phyloP scores from a whole-genome alignment of 2,329 filamentous ascomycete genomes.

The Trichoderma hamatum region DNA sequence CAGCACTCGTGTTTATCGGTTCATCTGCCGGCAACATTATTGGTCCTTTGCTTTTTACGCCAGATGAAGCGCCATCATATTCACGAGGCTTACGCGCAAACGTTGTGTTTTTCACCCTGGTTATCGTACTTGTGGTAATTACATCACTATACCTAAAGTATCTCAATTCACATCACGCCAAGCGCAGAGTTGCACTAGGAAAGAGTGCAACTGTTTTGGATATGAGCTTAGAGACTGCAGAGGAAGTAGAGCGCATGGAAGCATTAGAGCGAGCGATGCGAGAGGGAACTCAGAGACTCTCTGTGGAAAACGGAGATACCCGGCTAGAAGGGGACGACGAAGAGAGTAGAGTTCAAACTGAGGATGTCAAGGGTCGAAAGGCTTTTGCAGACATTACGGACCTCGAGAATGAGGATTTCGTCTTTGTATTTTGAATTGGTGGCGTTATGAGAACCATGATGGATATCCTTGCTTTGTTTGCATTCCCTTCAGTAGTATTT shows the following conservation, averaged over 20 bases:
- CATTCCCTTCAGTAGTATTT: neutral
- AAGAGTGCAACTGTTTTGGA: conserved; percentile 63
- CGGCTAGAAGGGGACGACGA: conserved; percentile 28
- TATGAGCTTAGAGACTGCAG: conserved; percentile 57
- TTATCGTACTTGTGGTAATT: conserved; percentile 54
- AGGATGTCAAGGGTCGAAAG: conserved; percentile 32
- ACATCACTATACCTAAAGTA: conserved; percentile 52
- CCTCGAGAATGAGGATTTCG: conserved; percentile 64
- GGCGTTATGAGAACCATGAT: neutral
- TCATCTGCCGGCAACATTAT: conserved; percentile 68
- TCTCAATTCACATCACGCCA: conserved; percentile 59
- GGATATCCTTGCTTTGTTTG: conserved; percentile 1
- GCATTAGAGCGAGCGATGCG: conserved; percentile 34
- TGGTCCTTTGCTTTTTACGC: conserved; percentile 66
- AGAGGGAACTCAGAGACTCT: conserved; percentile 24
- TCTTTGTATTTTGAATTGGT: conserved; percentile 53
- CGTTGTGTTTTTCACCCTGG: conserved; percentile 61
- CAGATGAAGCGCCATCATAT: conserved; percentile 47
- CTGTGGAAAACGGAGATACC: conserved; percentile 22
- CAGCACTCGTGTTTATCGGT: conserved; percentile 66
- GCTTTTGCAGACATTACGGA: conserved; percentile 58
- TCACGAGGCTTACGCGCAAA: conserved; percentile 61
- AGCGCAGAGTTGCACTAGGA: conserved; percentile 57
- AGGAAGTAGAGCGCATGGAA: conserved; percentile 46
- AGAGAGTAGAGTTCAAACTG: conserved; percentile 25